Evolutionary conservation across 495 filamentous ascomycete species (phyloP), one percentile per base, ranked within the genome.

Genomic region (Hyaloscypha variabilis): DNA sequence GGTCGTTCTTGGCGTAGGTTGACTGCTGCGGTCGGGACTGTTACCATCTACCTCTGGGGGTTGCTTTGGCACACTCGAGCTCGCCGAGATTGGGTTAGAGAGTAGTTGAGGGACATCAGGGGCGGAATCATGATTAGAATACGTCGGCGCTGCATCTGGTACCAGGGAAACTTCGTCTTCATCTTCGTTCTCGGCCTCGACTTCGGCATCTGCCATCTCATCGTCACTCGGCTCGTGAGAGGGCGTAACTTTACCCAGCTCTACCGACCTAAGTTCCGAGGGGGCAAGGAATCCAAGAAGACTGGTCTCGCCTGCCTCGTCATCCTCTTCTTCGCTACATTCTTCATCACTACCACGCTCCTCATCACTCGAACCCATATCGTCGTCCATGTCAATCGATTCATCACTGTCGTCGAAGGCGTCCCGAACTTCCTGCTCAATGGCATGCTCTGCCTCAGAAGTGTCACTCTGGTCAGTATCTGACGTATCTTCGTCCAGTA

Each of bases 321-420:
- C 78, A 25, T 67, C 73, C 19, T 78, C 83, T 46, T 87, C 82
- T 30, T 83, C 82, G 24, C 61, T 70, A 19, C 77, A 79, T 29
- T 79, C 81, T 6, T 83, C 85, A 19, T 76, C 79, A 28, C 74
- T 75, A 23, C 79, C 82, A 23, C 75, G 78, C 17, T 84, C 80
- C 11, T 87, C 85, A 50, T 90, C 88, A 46, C 81, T 88, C 31
- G 90, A 89, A 28, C 86, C 87, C 75, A 91, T 84, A 67, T 94
- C 91, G 70, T 93, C 90, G 69, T 93, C 89, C 94, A 97, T 97
- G 65, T 94, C 91, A 8, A 91, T 88, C 11, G 91, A 95, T 66
- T 90, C 90, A 69, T 95, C 92, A 49, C 85, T 91, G 62, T 91
- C 90, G 64, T 91, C 89, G 46, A 92, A 77, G 29, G 84, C 79